Percentiles rank a stretch among this genome's conserved stretches.
phyloP scores from a whole-genome alignment of 352 stramenopile genomes.

The Globisporangium paroecandrum region DNA sequence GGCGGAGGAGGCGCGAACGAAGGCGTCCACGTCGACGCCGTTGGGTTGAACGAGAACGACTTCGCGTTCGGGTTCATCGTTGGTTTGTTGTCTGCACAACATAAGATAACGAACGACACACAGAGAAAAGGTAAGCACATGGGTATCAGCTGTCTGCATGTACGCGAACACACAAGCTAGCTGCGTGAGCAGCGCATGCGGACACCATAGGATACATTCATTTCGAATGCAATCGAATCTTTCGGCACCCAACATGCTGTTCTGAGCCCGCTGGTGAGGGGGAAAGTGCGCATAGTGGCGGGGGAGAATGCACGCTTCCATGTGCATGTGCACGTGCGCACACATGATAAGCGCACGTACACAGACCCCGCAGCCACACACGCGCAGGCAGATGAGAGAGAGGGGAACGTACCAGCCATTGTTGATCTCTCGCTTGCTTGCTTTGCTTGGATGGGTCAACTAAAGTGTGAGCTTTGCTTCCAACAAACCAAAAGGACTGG shows the following conservation, averaged over 20 bases:
- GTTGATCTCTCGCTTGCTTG: constrained; percentile 1
- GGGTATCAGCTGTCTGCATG: too few species aligned
- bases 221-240: background rate
- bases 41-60: constrained; percentile 79
- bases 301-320: background rate
- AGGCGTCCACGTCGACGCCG: constrained; percentile 59
- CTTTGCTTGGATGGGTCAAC: background rate
- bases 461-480: background rate
- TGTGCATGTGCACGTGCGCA: background rate
- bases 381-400: background rate
- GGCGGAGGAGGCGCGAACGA: constrained; percentile 41
- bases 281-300: background rate
- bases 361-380: background rate
- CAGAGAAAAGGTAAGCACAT: too few species aligned
- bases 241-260: background rate
- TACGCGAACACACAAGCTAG: too few species aligned
- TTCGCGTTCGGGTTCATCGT: constrained; percentile 57
- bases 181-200: background rate
- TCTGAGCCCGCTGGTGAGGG: background rate
- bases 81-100: constrained; percentile 50
- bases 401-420: constrained; percentile 9
- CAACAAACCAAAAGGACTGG: background rate
- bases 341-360: too few species aligned
- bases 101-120: background rate
- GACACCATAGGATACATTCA: background rate